Base-by-base conservation (phyloP, 2,329 filamentous ascomycete species). In the Lithohypha guttulata region DNA sequence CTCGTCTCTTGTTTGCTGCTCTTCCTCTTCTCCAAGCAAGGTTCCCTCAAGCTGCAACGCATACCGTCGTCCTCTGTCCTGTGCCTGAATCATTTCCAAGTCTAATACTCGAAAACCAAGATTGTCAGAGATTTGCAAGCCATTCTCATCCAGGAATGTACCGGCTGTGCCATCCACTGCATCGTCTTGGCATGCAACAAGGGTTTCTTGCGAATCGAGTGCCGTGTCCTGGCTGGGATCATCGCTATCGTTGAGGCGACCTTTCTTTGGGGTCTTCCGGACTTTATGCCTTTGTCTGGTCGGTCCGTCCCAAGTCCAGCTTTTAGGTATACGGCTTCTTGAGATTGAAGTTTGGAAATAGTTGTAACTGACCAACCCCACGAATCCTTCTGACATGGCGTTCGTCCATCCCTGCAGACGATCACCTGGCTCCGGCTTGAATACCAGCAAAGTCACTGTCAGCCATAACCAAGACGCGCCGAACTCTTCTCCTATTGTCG, bases 301-400 rank as follows among this genome's bases (percentile, higher is more conserved):
- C 6, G 76, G 69, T 8, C 77, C 74, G 11, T 84, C 70, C 81
- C 85, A 96, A 45, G 67, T 76, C 91, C 89, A 98, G 17, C 73
- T 71, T 10, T 65, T 60, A 0, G 91, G 91, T 11, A 98, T 66
- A 23, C 84, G 71, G 44, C 74, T 75, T 15, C 79, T 71, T 52
- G 89, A 81, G 43, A 98, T 83, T 29, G 81, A 84, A 1, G 89
- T 84, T 51, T 91, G 93, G 69, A 96, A 96, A 49, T 85, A 76
- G 59, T 89, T 89, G 63, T 85, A 87, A 58, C 85, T 91, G 8
- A 93, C 77, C 2, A 95, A 73, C 14, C 89, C 87, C 5, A 98
- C 71, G 55, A 95, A 85, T 5, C 84, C 85, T 51, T 91, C 84
- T 33, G 81, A 89, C 56, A 93, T 84, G 20, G 95, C 68, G 34